phyloP scores from a whole-genome alignment of 2,329 filamentous ascomycete genomes.

The Penicillium thymicola region DNA sequence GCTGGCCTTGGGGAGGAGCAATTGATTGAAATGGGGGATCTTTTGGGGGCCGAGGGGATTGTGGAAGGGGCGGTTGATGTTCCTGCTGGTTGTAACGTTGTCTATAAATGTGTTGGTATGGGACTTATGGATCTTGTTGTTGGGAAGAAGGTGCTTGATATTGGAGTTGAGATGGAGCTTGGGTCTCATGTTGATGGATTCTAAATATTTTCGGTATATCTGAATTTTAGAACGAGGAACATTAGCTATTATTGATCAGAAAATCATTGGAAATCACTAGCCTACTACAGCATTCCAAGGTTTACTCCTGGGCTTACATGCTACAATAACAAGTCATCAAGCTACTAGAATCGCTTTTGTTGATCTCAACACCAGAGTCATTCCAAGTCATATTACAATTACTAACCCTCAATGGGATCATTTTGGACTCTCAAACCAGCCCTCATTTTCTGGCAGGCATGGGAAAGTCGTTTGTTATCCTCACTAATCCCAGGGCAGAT shows the following conservation, averaged over 20 bases:
- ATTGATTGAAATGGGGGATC: conserved; percentile 44
- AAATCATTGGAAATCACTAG: not conserved
- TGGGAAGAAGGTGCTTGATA: conserved; percentile 40
- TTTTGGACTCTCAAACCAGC: not conserved
- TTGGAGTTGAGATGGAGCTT: conserved; percentile 33
- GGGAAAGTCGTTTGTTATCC: too few species aligned
- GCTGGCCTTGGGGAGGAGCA: conserved; percentile 38
- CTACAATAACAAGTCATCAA: not conserved
- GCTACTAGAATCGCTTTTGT: not conserved
- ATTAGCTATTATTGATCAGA: not conserved
- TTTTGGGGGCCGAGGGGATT: conserved; percentile 23
- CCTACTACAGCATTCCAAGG: too few species aligned
- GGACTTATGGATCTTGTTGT: conserved; percentile 51
- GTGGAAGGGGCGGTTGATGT: conserved; percentile 22
- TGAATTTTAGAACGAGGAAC: not conserved
- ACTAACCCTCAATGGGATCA: not conserved
- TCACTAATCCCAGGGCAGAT: too few species aligned
- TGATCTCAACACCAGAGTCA: too few species aligned
- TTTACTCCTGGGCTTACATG: not conserved
- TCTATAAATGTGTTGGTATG: conserved; percentile 53
- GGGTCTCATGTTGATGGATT: conserved; percentile 40
- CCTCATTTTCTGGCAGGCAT: not conserved
- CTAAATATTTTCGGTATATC: conserved; percentile 13
- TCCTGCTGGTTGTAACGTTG: conserved; percentile 38
- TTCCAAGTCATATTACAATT: too few species aligned